These are phyloP conservation scores for Dendrostoma leiphaemia DNA, from an alignment of 2,329 filamentous ascomycete species.

Conservation along the genomic window DNA sequence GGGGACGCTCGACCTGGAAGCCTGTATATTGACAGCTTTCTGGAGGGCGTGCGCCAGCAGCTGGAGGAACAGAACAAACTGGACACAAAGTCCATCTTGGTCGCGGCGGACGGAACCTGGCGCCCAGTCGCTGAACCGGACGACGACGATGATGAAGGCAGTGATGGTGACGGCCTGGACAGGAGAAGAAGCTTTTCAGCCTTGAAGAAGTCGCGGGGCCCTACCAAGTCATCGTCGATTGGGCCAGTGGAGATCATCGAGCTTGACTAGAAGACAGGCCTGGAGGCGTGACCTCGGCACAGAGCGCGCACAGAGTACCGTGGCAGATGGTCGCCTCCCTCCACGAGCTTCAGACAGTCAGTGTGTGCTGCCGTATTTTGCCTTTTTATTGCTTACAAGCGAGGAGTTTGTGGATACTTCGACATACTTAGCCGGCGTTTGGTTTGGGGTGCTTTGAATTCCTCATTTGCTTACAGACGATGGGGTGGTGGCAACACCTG, in stretches of 20 bases:
- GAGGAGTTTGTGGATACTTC: too few species aligned
- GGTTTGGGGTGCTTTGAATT: too few species aligned
- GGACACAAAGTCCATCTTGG: slow-evolving; percentile 57
- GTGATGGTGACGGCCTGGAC: slow-evolving; percentile 26
- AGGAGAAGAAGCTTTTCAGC: slow-evolving; percentile 1
- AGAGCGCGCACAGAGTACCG: too few species aligned
- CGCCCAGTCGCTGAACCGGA: slow-evolving; percentile 36
- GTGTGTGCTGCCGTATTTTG: too few species aligned
- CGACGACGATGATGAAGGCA: slow-evolving; percentile 29
- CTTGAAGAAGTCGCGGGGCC: slow-evolving; percentile 8
- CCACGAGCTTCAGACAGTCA: too few species aligned
- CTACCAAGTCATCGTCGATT: slow-evolving; percentile 1
- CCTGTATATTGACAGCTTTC: slow-evolving; percentile 72
- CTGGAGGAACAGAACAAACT: slow-evolving; percentile 50
- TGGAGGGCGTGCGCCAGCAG: slow-evolving; percentile 58
- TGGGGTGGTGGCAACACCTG: too few species aligned
- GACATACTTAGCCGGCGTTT: too few species aligned
- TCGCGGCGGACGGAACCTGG: slow-evolving; percentile 67
- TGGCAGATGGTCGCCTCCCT: too few species aligned
- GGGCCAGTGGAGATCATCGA: slow-evolving; percentile 16
- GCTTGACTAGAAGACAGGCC: slow-evolving; percentile 6
- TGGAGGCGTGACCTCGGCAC: not conserved
- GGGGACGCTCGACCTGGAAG: slow-evolving; percentile 72
- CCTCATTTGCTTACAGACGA: too few species aligned
- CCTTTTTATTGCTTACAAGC: not conserved